Conservation (phyloP, 768 basidiomycete species). For the Chalciporus pseudorubinellus region DNA sequence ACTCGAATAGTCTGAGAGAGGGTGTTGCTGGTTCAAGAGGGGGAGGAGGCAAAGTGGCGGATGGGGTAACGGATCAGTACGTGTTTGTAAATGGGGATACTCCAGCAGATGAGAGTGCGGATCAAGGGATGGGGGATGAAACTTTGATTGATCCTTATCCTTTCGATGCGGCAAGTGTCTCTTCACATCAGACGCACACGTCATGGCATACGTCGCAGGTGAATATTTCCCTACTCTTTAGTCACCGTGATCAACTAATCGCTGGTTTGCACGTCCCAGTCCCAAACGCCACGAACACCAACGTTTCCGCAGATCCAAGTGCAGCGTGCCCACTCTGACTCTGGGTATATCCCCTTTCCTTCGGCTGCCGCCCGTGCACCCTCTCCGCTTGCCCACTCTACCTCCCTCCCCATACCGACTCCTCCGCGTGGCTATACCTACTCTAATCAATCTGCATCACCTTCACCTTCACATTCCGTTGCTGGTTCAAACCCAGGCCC, state of each 20-base stretch:
- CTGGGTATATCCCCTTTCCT: conserved; percentile 6
- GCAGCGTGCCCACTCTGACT: conserved; percentile 20
- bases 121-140: conserved; percentile 15
- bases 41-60: background rate
- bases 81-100: conserved; percentile 25
- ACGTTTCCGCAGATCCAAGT: conserved; percentile 26
- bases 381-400: conserved; percentile 26
- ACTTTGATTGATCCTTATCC: conserved; percentile 21
- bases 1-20: conserved; percentile 10
- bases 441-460: conserved; percentile 9
- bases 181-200: conserved; percentile 19
- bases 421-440: conserved; percentile 7
- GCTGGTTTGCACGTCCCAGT: background rate
- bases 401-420: conserved; percentile 19
- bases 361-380: conserved; percentile 12
- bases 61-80: conserved; percentile 23
- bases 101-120: conserved; percentile 3
- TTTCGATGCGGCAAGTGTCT: conserved; percentile 22
- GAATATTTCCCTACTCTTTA: background rate
- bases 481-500: background rate
- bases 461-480: conserved; percentile 9
- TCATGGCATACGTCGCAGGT: conserved; percentile 18
- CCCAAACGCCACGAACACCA: conserved; percentile 17
- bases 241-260: background rate
- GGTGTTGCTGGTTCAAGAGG: conserved; percentile 1